Conservation (phyloP, 345 rosid species). For the Hevea brasiliensis region DNA sequence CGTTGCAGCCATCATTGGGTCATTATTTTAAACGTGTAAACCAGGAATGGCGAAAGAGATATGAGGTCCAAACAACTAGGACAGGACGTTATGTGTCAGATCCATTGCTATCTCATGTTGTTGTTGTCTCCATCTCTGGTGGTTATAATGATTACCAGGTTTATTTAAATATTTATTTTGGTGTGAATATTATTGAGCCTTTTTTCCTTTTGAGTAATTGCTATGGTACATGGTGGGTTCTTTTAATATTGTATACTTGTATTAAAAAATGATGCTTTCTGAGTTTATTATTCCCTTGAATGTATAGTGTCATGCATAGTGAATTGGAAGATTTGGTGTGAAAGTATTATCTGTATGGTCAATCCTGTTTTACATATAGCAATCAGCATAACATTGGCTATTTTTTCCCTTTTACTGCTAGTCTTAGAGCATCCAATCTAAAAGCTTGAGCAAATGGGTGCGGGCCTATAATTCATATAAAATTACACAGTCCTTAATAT, state of each 20-base stretch:
- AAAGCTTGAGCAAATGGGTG: slow-evolving; percentile 2
- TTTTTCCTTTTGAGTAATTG: not conserved
- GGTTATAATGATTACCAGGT: slow-evolving; percentile 97
- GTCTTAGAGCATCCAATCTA: not conserved
- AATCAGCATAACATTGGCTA: not conserved
- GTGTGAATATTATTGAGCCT: not conserved
- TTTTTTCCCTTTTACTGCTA: not conserved
- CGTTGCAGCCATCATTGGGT: slow-evolving; percentile 95
- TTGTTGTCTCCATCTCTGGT: slow-evolving; percentile 84
- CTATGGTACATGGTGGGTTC: slow-evolving; percentile 1
- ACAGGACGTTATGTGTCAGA: slow-evolving; percentile 53
- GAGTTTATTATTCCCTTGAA: not conserved
- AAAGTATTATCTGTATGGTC: not conserved
- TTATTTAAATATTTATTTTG: slow-evolving; percentile 13
- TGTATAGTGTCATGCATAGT: not conserved
- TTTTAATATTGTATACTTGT: slow-evolving; percentile 9
- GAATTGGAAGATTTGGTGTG: not conserved
- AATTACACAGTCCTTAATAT: not conserved
- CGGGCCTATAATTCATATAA: not conserved
- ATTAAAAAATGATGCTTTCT: not conserved
- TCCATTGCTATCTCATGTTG: slow-evolving; percentile 68
- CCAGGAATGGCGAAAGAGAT: slow-evolving; percentile 83
- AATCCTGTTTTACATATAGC: not conserved
- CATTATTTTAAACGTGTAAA: slow-evolving; percentile 74
- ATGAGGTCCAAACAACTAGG: slow-evolving; percentile 52